These are phyloP conservation scores for Alliaria petiolata DNA, from an alignment of 345 rosid genomes.

Conservation along the genomic window DNA sequence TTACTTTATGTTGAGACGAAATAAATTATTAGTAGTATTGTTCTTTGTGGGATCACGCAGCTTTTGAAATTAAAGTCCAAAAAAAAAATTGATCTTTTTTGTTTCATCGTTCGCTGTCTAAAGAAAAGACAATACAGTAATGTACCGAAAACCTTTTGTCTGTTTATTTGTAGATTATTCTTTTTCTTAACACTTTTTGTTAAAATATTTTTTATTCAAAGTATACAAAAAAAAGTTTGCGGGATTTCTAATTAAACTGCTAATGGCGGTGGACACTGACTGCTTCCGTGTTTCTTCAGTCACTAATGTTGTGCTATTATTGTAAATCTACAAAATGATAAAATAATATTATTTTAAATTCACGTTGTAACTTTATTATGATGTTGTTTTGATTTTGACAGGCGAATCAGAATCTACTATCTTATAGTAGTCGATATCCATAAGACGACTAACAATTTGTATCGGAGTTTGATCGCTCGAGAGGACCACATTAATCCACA, in stretches of 20 bases:
- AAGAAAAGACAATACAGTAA: constrained; percentile 20
- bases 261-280: background rate
- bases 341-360: background rate
- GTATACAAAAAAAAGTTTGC: background rate
- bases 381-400: background rate
- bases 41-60: constrained; percentile 16
- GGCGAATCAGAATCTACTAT: constrained; percentile 2
- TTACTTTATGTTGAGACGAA: background rate
- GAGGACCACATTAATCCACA: constrained; percentile 11
- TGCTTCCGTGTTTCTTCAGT: background rate
- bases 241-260: background rate
- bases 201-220: background rate
- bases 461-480: background rate
- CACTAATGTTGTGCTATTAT: background rate
- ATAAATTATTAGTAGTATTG: background rate
- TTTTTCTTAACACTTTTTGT: background rate
- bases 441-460: background rate
- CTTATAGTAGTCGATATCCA: background rate
- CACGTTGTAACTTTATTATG: background rate
- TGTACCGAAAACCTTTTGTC: constrained; percentile 16
- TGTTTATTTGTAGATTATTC: constrained; percentile 7
- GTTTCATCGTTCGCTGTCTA: constrained; percentile 17
- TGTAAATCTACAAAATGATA: background rate
- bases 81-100: background rate
- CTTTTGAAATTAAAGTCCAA: constrained; percentile 26